Evolutionary conservation across 176 grass and related monocot genomes (phyloP).

Genomic region (Avena sativa): DNA sequence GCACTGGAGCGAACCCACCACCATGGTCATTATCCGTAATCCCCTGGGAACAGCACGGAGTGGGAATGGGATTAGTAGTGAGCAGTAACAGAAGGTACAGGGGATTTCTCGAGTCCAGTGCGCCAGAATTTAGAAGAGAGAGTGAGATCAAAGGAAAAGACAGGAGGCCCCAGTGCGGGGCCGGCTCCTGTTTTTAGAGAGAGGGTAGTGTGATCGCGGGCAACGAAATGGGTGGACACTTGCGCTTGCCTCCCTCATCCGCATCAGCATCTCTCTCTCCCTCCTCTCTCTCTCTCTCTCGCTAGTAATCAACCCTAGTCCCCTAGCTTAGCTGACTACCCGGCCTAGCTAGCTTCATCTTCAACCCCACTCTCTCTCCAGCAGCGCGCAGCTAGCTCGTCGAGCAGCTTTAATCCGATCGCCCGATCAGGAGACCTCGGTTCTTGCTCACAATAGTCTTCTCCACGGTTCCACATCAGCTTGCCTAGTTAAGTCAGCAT

Average conservation of each 20-base stretch:
- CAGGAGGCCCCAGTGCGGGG: constrained; percentile 62
- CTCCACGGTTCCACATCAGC: constrained; percentile 26
- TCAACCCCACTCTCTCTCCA: constrained; percentile 26
- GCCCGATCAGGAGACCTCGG: constrained; percentile 2
- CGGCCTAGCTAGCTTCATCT: constrained; percentile 29
- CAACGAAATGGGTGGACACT: constrained; percentile 48
- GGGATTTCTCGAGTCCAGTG: constrained; percentile 74
- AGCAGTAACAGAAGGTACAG: constrained; percentile 35
- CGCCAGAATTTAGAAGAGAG: constrained; percentile 10
- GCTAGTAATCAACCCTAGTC: constrained; percentile 43
- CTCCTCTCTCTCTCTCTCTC: not conserved
- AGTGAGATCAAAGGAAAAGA: constrained; percentile 64
- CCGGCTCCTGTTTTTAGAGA: not conserved
- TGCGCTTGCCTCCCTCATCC: constrained; percentile 39
- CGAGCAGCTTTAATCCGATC: not conserved
- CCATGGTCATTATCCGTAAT: not conserved
- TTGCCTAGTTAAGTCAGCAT: not conserved
- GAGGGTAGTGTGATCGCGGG: constrained; percentile 40
- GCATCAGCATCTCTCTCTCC: constrained; percentile 38
- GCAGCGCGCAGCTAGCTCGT: not conserved
- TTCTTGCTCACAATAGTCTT: constrained; percentile 28
- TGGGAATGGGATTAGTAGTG: constrained; percentile 48
- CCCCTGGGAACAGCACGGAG: constrained; percentile 25
- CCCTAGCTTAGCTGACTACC: constrained; percentile 18
- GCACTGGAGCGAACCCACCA: not conserved